Evolutionary conservation across 2,329 filamentous ascomycete species (phyloP).

Genomic region (Tolypocladium ovalisporum): DNA sequence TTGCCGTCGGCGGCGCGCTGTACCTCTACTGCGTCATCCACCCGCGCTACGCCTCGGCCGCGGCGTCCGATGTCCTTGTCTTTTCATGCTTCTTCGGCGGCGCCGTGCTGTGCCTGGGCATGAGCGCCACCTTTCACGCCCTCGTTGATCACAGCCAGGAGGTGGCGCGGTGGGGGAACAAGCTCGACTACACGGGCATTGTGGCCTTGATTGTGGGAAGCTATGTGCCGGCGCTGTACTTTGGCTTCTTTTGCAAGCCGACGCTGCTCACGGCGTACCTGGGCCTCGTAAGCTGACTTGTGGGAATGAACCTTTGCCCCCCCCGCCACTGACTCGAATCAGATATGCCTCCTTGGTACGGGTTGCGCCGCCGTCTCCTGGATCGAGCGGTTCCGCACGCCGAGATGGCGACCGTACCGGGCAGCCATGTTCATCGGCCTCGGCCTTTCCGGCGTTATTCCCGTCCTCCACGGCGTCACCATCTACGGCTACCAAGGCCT

Average conservation of each 20-base stretch:
- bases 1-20: constrained; percentile 39
- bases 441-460: constrained; percentile 73
- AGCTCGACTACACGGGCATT: constrained; percentile 91
- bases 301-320: background rate
- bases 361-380: constrained; percentile 69
- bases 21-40: constrained; percentile 47
- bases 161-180: constrained; percentile 78
- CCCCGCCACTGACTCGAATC: constrained; percentile 4
- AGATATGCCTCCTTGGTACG: constrained; percentile 72
- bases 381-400: constrained; percentile 73
- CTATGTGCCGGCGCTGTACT: constrained; percentile 81
- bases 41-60: constrained; percentile 56
- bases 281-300: constrained; percentile 48
- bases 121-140: constrained; percentile 78
- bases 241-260: constrained; percentile 67
- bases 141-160: constrained; percentile 72
- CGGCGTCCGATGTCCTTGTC: constrained; percentile 52
- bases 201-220: constrained; percentile 84
- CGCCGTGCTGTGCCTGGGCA: constrained; percentile 60
- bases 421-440: constrained; percentile 84
- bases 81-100: constrained; percentile 74
- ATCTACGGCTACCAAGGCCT: constrained; percentile 58
- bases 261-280: constrained; percentile 60
- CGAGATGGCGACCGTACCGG: constrained; percentile 73
- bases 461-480: constrained; percentile 64